Evolutionary conservation across 495 filamentous ascomycete genomes (phyloP), one percentile per base, ranked within the genome.

Genomic region (Aspergillus incahuasiensis): DNA sequence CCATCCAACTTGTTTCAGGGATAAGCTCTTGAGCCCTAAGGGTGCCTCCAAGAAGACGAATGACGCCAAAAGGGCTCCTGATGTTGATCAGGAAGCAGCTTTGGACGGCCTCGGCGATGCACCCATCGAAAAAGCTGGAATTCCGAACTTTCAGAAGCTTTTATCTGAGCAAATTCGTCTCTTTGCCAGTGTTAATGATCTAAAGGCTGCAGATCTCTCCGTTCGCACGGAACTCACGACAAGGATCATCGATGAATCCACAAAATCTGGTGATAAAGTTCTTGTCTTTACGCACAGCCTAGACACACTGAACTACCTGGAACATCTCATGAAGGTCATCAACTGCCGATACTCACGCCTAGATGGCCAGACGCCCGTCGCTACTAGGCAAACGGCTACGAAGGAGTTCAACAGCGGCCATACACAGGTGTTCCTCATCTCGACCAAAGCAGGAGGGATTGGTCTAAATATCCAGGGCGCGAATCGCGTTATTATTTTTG

Each of bases 401-500:
- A 90, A 88, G 56, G 59, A 65, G 0, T 96, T 96, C 77, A 92
- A 91, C 59, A 24, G 18, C 0, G 55, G 58, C 0, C 54, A 73
- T 6, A 63, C 65, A 13, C 56, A 78, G 54, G 70, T 95, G 1
- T 90, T 88, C 59, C 74, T 96, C 3, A 89, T 96, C 24, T 95
- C 91, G 0, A 96, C 91, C 1, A 80, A 66, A 52, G 89, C 92
- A 18, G 91, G 91, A 15, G 91, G 90, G 0, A 64, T 89, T 0
- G 91, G 91, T 0, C 69, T 97, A 53, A 97, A 97, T 60, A 83
- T 97, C 28, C 76, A 73, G 35, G 86, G 88, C 5, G 92, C 92
- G 0, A 97, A 95, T 67, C 82, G 92, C 6, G 88, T 96, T 9
- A 77, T 97, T 20, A 87, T 97, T 18, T 86, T 96, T 34, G 92